Evolutionary conservation across 345 rosid species (phyloP), one percentile per base, ranked within the genome.

Genomic region (Sisymbrium irio): DNA sequence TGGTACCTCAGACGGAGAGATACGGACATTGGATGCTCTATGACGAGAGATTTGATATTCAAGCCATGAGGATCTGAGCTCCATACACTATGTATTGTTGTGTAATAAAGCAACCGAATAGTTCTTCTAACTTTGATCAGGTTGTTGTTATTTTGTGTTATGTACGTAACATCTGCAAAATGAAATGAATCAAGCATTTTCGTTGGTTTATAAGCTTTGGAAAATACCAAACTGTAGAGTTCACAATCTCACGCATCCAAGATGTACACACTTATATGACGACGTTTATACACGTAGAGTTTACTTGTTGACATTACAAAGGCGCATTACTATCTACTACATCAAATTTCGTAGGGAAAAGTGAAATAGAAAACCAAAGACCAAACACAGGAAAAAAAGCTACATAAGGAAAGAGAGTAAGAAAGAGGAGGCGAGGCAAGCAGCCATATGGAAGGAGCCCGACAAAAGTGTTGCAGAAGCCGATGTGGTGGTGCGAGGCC

Each of bases 21-120:
- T 89, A 89, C 22, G 88, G 91, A 4, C 96, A 90, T 72, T 90
- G 97, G 97, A 81, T 80, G 37, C 78, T 93, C 77, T 93, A 93
- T 39, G 92, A 89, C 30, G 92, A 88, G 62, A 85, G 94, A 15
- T 92, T 92, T 76, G 90, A 82, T 33, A 89, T 87, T 4, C 94
- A 89, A 75, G 72, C 80, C 62, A 88, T 86, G 81, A 80, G 91
- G n/a, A 57, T 92, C 68, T 92, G 85, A 77, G 2, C 27, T 65
- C 35, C 27, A 44, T 33, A 20, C 13, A 30, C 40, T 2, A 11
- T 1, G 2, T 10, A 0, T 19, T 32, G 22, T 61, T 61, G 30
- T 76, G 65, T 69, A 62, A 62, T 69, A 69, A 69, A 67, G 56
- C 56, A 19, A 0, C 25, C 25, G n/a, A 0, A 39, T 46, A 18